A percentile compares a stretch with the other conserved stretches of the same genome.
Evolutionary conservation across 164 flowering plant species (phyloP).

Genomic region (Aristolochia californica): DNA sequence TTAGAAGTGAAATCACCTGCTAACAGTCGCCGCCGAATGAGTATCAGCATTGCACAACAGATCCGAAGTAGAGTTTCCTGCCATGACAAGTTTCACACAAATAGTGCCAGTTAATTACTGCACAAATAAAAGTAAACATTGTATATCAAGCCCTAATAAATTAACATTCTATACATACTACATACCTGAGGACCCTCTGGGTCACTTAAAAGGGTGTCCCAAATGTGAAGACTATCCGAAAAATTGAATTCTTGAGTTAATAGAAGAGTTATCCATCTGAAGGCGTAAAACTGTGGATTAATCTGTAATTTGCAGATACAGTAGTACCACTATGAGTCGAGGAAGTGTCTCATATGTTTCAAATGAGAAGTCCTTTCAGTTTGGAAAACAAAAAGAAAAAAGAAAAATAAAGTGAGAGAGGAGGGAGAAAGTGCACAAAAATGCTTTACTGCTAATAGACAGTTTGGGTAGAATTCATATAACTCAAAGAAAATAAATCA

Average conservation of each 20-base stretch:
- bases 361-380: too few relatives aligned
- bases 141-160: background rate
- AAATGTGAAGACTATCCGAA: slow-evolving; percentile 79
- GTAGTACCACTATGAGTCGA: background rate
- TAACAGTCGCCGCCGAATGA: slow-evolving; percentile 71
- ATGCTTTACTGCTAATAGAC: too few relatives aligned
- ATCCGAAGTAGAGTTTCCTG: slow-evolving; percentile 85
- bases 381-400: too few relatives aligned
- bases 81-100: slow-evolving; percentile 8
- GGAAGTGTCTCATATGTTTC: background rate
- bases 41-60: slow-evolving; percentile 90
- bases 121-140: too few relatives aligned
- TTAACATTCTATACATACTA: background rate
- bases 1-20: slow-evolving; percentile 98
- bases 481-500: too few relatives aligned
- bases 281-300: slow-evolving; percentile 93
- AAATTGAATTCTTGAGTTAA: slow-evolving; percentile 95
- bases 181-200: slow-evolving; percentile 91
- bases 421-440: too few relatives aligned
- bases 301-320: slow-evolving; percentile 43
- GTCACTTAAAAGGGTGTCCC: slow-evolving; percentile 94
- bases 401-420: too few relatives aligned
- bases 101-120: background rate
- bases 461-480: too few relatives aligned
- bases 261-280: slow-evolving; percentile 97